phyloP scores from a whole-genome alignment of 257 asterid genomes.

The Asclepias syriaca region DNA sequence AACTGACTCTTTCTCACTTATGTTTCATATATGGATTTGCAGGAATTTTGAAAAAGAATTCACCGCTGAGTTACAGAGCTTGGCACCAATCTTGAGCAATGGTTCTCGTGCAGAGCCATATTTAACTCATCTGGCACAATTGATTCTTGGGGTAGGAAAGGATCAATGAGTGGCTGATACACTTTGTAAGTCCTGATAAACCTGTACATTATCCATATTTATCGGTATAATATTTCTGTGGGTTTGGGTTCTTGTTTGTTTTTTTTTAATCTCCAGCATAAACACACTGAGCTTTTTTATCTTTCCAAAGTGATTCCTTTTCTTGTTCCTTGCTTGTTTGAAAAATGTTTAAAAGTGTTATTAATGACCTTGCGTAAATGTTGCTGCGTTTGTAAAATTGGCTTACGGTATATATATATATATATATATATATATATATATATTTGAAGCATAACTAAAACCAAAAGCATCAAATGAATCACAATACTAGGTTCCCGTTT shows the following conservation, averaged over 20 bases:
- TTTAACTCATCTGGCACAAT: conserved; percentile 93
- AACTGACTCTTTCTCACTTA: conserved; percentile 2
- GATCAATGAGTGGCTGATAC: conserved; percentile 35
- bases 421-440: no score
- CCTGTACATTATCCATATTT: background rate
- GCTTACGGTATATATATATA: no score
- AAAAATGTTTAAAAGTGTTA: no score
- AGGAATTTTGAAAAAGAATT: conserved; percentile 91
- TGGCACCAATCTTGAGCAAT: conserved; percentile 89
- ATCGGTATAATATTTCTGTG: background rate
- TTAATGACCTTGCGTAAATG: no score
- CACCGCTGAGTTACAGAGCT: conserved; percentile 61
- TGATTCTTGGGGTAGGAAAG: conserved; percentile 93
- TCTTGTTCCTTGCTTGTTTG: no score
- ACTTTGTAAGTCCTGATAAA: background rate
- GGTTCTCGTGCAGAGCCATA: conserved; percentile 88
- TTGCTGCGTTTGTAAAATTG: no score
- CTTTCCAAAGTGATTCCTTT: no score
- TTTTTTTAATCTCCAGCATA: background rate
- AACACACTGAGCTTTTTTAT: no score
- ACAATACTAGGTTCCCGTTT: no score
- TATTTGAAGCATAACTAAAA: no score
- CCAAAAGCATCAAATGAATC: no score
- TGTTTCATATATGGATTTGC: conserved; percentile 21
- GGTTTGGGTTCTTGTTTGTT: background rate